These are phyloP conservation scores for Monilinia vaccinii-corymbosi DNA, from an alignment of 2,329 filamentous ascomycete species.

Conservation along the genomic window DNA sequence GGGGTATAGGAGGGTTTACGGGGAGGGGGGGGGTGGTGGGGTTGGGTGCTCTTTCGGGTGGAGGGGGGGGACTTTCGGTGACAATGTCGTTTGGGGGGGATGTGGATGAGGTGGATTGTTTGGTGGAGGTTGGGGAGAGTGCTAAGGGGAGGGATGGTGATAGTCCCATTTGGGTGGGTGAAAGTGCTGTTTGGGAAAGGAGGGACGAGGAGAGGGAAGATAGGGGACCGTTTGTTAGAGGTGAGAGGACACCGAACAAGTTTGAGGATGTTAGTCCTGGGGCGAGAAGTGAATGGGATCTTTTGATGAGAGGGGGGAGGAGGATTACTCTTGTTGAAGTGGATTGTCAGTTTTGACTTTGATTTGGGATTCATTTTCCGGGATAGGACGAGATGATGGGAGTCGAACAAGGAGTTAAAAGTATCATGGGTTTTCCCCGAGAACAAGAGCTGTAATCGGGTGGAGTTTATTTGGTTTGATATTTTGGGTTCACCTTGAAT, in stretches of 20 bases:
- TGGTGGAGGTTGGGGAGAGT: constrained; percentile 19
- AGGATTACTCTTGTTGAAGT: constrained; percentile 39
- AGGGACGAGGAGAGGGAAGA: constrained; percentile 16
- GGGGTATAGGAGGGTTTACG: constrained; percentile 49
- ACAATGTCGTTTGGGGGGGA: constrained; percentile 15
- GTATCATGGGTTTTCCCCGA: constrained; percentile 12
- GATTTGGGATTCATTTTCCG: not conserved
- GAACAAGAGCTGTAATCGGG: constrained; percentile 29
- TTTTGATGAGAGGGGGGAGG: constrained; percentile 43
- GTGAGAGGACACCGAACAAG: constrained; percentile 47
- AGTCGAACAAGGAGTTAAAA: not conserved
- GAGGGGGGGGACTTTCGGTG: constrained; percentile 21
- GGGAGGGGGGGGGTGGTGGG: constrained; percentile 39
- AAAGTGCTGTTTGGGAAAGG: not conserved
- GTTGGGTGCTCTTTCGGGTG: constrained; percentile 41
- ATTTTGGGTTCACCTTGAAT: not conserved
- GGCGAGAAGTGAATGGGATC: constrained; percentile 54
- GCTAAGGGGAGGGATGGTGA: constrained; percentile 17
- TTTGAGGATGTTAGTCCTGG: constrained; percentile 55
- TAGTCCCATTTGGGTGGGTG: no score
- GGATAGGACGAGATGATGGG: not conserved
- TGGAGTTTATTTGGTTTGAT: not conserved
- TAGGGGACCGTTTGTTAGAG: constrained; percentile 30
- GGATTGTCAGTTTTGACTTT: constrained; percentile 34
- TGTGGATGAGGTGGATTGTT: constrained; percentile 1